These are phyloP conservation scores for Penicillium aurantiogriseum DNA, from an alignment of 2,329 filamentous ascomycete genomes.

Conservation along the genomic window DNA sequence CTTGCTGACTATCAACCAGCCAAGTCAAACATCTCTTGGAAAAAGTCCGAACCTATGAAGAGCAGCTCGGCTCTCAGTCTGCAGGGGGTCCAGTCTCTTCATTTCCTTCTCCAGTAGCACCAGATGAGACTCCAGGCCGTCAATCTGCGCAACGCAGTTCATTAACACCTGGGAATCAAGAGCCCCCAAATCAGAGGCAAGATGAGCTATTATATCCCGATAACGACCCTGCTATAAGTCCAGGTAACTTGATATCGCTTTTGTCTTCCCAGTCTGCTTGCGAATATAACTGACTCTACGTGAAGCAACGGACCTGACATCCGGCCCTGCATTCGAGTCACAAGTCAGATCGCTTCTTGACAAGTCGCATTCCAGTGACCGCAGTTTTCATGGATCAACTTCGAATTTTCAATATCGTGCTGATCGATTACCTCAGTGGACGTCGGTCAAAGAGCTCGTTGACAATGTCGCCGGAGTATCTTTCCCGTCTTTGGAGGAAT, in stretches of 20 bases:
- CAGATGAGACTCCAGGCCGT: neutral
- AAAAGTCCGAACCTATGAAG: slow-evolving; percentile 17
- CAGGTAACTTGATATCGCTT: slow-evolving; percentile 1
- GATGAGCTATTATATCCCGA: slow-evolving; percentile 1
- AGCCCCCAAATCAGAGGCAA: neutral
- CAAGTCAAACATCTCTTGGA: slow-evolving; percentile 16
- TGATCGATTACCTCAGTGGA: slow-evolving; percentile 3
- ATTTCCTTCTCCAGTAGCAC: neutral
- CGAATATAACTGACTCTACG: neutral
- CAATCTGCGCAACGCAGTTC: neutral
- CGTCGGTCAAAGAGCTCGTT: slow-evolving; percentile 7
- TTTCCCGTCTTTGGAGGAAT: slow-evolving; percentile 18
- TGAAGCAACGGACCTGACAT: slow-evolving; percentile 22
- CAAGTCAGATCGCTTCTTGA: slow-evolving; percentile 21
- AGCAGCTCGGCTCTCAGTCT: neutral
- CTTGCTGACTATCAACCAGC: neutral
- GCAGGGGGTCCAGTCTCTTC: neutral
- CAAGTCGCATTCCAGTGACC: slow-evolving; percentile 3
- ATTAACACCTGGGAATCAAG: neutral
- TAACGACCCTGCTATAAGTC: slow-evolving; percentile 12
- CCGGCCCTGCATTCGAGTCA: slow-evolving; percentile 21
- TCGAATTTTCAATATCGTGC: neutral
- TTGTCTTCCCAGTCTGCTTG: neutral
- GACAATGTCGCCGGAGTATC: slow-evolving; percentile 3
- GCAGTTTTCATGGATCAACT: neutral